Percentiles rank a stretch among this genome's conserved stretches.
phyloP scores from a whole-genome alignment of 768 basidiomycete genomes.

The Suillus clintonianus region DNA sequence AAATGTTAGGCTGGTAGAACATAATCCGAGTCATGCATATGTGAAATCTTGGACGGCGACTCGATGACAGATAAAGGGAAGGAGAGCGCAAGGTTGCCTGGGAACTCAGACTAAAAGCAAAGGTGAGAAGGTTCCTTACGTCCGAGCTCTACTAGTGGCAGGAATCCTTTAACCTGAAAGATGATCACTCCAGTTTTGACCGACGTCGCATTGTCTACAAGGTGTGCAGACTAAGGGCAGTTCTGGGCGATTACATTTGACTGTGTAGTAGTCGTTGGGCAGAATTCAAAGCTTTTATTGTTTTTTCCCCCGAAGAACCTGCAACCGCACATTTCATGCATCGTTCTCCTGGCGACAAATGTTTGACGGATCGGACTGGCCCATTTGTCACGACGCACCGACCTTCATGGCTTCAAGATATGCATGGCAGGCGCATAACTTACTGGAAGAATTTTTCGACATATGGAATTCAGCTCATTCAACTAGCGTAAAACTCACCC shows the following conservation, averaged over 20 bases:
- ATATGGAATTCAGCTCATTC: not conserved
- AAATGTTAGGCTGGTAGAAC: too few relatives aligned
- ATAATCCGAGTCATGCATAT: not conserved
- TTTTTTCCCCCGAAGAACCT: not conserved
- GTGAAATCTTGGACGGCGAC: not conserved
- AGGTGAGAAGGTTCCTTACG: not conserved
- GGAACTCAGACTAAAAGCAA: not conserved
- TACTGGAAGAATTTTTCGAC: not conserved
- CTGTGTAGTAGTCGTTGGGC: not conserved
- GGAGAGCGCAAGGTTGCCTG: not conserved
- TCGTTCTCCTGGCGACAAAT: not conserved
- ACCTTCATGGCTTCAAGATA: not conserved
- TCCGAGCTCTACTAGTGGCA: not conserved
- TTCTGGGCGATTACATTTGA: too few relatives aligned
- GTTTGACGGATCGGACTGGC: not conserved
- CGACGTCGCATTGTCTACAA: not conserved
- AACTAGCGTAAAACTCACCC: constrained; percentile 1
- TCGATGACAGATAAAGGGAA: not conserved
- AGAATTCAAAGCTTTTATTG: not conserved
- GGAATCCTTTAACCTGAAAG: not conserved
- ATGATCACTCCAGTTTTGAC: not conserved
- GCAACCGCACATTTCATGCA: not conserved
- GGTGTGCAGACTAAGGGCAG: not conserved
- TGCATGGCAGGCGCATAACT: not conserved
- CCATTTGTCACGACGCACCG: not conserved